Evolutionary conservation across 2,329 filamentous ascomycete species (phyloP).

Genomic region (Elsinoe fawcettii): DNA sequence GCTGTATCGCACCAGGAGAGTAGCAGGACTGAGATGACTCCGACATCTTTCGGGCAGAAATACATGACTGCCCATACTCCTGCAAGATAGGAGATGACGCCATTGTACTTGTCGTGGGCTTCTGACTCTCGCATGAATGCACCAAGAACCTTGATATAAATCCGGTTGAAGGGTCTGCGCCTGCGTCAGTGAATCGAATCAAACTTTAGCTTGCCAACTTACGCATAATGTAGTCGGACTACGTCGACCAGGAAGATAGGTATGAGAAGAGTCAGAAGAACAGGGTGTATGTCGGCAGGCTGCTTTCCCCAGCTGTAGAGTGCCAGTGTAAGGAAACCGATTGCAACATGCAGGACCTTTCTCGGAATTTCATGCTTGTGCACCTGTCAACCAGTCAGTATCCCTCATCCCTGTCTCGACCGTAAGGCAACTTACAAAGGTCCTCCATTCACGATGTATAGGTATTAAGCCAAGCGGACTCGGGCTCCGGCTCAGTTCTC

Average conservation of each 20-base stretch:
- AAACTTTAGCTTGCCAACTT: background rate
- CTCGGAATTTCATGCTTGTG: slow-evolving; percentile 96
- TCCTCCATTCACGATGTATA: slow-evolving; percentile 85
- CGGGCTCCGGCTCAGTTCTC: slow-evolving; percentile 82
- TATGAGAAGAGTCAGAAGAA: slow-evolving; percentile 69
- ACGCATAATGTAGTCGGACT: slow-evolving; percentile 69
- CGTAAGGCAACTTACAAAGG: slow-evolving; percentile 53
- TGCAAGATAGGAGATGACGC: slow-evolving; percentile 92
- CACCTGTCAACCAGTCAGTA: slow-evolving; percentile 28
- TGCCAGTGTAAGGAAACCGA: slow-evolving; percentile 85
- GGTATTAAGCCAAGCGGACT: slow-evolving; percentile 91
- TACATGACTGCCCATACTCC: slow-evolving; percentile 80
- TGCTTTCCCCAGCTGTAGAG: slow-evolving; percentile 77
- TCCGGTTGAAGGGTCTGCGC: slow-evolving; percentile 58
- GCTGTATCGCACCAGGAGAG: slow-evolving; percentile 98
- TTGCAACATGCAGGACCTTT: slow-evolving; percentile 88
- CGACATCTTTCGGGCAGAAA: slow-evolving; percentile 89
- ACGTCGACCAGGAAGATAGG: slow-evolving; percentile 78
- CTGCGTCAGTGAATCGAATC: background rate
- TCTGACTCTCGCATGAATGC: slow-evolving; percentile 96
- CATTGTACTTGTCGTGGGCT: slow-evolving; percentile 79
- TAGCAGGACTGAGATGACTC: slow-evolving; percentile 78
- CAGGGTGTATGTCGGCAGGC: slow-evolving; percentile 69
- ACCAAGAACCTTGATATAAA: slow-evolving; percentile 79
- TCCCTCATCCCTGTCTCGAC: background rate